phyloP scores from a whole-genome alignment of 306 rosid genomes.

The Casuarina equisetifolia region DNA sequence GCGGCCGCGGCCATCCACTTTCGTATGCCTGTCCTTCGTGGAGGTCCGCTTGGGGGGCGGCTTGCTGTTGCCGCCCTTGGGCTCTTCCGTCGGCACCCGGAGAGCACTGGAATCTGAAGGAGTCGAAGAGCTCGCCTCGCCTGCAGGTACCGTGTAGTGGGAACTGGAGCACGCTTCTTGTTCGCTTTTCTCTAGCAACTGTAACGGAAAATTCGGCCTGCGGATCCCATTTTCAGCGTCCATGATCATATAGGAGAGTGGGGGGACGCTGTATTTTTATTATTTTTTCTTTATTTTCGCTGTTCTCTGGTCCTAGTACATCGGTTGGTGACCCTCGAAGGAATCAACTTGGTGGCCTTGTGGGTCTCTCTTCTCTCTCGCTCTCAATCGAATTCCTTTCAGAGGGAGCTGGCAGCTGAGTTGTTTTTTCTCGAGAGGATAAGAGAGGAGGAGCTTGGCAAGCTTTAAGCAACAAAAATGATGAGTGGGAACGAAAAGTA shows the following conservation, averaged over 20 bases:
- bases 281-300: background rate
- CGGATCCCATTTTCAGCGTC: constrained; percentile 74
- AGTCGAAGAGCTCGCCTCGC: background rate
- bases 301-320: constrained; percentile 28
- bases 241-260: constrained; percentile 61
- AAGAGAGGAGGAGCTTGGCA: constrained; percentile 46
- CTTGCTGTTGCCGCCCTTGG: constrained; percentile 35
- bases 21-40: constrained; percentile 87
- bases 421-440: constrained; percentile 43
- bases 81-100: constrained; percentile 11
- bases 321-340: constrained; percentile 56
- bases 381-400: constrained; percentile 63
- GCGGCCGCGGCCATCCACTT: constrained; percentile 94
- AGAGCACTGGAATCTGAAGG: background rate
- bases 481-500: constrained; percentile 62
- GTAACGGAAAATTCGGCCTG: constrained; percentile 92
- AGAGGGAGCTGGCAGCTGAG: constrained; percentile 66
- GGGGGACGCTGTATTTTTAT: background rate
- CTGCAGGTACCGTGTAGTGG: constrained; percentile 11
- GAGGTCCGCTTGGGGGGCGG: constrained; percentile 64
- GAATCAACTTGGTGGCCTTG: constrained; percentile 51
- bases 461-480: constrained; percentile 93
- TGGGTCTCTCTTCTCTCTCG: constrained; percentile 70
- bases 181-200: constrained; percentile 65
- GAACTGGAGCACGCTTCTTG: constrained; percentile 48